Conservation (phyloP, 23 red algal genomes). For the Chondrus crispus region DNA sequence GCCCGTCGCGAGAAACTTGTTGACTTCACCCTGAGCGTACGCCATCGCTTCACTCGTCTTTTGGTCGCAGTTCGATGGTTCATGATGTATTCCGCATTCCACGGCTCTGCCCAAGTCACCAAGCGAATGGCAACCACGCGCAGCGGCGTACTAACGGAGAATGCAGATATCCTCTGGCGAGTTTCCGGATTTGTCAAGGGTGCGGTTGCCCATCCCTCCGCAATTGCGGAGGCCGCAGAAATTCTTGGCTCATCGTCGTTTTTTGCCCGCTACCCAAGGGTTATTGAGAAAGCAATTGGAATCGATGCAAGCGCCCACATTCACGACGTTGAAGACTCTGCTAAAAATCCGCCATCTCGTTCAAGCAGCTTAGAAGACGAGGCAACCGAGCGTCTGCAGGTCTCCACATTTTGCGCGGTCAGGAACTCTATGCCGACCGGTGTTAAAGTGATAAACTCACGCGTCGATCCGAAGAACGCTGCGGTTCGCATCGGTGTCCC, state of each 20-base stretch:
- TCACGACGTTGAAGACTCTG: background rate
- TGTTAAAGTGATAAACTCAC: slow-evolving; percentile 23
- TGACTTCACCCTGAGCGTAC: slow-evolving; percentile 54
- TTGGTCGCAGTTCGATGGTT: slow-evolving; percentile 63
- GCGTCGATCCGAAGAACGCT: slow-evolving; percentile 33
- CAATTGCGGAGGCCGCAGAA: slow-evolving; percentile 39
- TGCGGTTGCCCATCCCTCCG: slow-evolving; percentile 25
- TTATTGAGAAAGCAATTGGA: slow-evolving; percentile 32
- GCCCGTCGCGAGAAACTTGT: slow-evolving; percentile 36
- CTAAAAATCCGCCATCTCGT: background rate
- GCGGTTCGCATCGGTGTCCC: slow-evolving; percentile 55
- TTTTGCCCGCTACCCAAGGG: slow-evolving; percentile 24
- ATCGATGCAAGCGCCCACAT: slow-evolving; percentile 13
- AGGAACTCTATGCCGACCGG: slow-evolving; percentile 32
- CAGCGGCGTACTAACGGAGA: background rate
- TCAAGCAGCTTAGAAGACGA: background rate
- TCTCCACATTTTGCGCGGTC: slow-evolving; percentile 21
- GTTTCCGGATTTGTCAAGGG: background rate
- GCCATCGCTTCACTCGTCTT: slow-evolving; percentile 72
- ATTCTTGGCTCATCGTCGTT: slow-evolving; percentile 5
- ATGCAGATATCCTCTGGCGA: slow-evolving; percentile 36
- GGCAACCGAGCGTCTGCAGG: slow-evolving; percentile 27
- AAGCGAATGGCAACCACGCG: background rate
- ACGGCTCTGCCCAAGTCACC: slow-evolving; percentile 44
- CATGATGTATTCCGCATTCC: slow-evolving; percentile 61